Percentiles rank a stretch among this genome's conserved stretches.
Evolutionary conservation across 805 yeast species (phyloP).

Genomic region (Candida krabiensis): DNA sequence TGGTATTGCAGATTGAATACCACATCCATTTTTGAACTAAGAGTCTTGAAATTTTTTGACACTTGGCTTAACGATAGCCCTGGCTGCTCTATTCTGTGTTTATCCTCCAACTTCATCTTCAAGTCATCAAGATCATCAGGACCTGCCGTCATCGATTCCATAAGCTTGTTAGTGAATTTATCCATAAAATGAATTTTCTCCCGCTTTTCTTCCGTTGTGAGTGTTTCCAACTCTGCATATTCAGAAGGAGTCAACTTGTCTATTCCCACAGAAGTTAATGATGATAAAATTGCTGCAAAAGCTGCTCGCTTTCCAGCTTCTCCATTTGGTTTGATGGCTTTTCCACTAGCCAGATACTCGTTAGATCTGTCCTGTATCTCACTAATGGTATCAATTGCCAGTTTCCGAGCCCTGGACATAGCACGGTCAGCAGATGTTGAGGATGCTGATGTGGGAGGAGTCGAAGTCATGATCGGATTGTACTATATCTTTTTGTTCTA

Average conservation of each 20-base stretch:
- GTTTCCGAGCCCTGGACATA: slow-evolving; percentile 16
- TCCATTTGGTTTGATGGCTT: slow-evolving; percentile 10
- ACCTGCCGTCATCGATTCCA: slow-evolving; percentile 32
- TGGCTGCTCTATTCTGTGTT: slow-evolving; percentile 45
- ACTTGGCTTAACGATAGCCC: slow-evolving; percentile 56
- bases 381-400: slow-evolving; percentile 22
- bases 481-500: too few relatives aligned
- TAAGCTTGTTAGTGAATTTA: slow-evolving; percentile 50
- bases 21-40: slow-evolving; percentile 55
- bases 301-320: slow-evolving; percentile 30
- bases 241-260: slow-evolving; percentile 33
- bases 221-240: slow-evolving; percentile 4
- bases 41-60: slow-evolving; percentile 54
- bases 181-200: slow-evolving; percentile 56
- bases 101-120: slow-evolving; percentile 43
- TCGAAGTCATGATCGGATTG: neutral
- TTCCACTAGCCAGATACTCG: slow-evolving; percentile 16
- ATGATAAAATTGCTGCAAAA: slow-evolving; percentile 44
- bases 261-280: slow-evolving; percentile 44
- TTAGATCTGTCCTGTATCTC: slow-evolving; percentile 25
- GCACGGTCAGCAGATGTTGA: slow-evolving; percentile 9
- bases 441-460: slow-evolving; percentile 10
- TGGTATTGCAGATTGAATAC: slow-evolving; percentile 64
- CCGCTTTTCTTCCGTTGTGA: slow-evolving; percentile 22
- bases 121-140: slow-evolving; percentile 29